Evolutionary conservation across 495 filamentous ascomycete species (phyloP).

Genomic region (Aspergillus hancockii): DNA sequence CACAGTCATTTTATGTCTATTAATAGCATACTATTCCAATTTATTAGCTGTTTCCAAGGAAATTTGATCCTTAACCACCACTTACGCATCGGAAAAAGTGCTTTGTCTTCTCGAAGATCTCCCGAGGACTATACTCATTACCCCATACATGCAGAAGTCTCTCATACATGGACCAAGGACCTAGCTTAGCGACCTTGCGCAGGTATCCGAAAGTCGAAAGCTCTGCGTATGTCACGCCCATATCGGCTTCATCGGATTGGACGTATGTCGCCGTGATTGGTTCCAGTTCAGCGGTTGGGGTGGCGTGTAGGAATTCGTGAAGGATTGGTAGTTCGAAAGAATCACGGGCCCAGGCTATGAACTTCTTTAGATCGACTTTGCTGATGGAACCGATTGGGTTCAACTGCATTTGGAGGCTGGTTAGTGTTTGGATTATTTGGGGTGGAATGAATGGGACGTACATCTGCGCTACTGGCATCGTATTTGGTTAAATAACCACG

Average conservation of each 20-base stretch:
- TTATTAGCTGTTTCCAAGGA: no score
- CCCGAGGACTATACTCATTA: conserved; percentile 44
- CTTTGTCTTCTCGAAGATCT: conserved; percentile 62
- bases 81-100: conserved; percentile 74
- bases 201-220: conserved; percentile 62
- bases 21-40: conserved; percentile 49
- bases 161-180: conserved; percentile 71
- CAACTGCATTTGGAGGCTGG: conserved; percentile 26
- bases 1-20: conserved; percentile 69
- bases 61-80: no score
- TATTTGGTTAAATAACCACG: conserved; percentile 77
- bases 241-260: conserved; percentile 69
- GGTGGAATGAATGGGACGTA: conserved; percentile 21
- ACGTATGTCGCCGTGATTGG: conserved; percentile 64
- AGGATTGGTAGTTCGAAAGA: conserved; percentile 73
- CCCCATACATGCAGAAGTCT: conserved; percentile 72
- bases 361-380: conserved; percentile 75
- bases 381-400: conserved; percentile 74
- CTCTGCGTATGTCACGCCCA: conserved; percentile 63
- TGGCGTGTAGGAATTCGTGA: conserved; percentile 69
- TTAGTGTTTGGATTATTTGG: conserved; percentile 8
- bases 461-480: conserved; percentile 60
- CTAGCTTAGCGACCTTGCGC: conserved; percentile 71
- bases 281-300: conserved; percentile 82
- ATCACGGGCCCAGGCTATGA: conserved; percentile 66